Percentiles rank a stretch among this genome's conserved stretches.
phyloP scores from a whole-genome alignment of 768 basidiomycete species.

The Mycena sanguinolenta region DNA sequence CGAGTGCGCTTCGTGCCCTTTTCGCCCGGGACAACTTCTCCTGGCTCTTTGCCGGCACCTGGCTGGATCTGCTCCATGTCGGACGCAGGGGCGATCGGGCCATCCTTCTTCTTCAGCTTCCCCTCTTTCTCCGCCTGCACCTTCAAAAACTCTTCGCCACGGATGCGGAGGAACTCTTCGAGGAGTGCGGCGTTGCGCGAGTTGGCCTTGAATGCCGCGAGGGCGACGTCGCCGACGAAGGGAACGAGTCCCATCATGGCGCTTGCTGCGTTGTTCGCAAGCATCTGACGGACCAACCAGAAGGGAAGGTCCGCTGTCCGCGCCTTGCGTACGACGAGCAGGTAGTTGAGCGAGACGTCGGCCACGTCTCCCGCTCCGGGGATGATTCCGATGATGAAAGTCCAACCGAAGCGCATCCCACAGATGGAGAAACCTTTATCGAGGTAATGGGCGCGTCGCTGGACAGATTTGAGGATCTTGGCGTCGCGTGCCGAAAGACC shows the following conservation, averaged over 20 bases:
- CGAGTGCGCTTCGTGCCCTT: constrained; percentile 25
- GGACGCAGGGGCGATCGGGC: constrained; percentile 37
- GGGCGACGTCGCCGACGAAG: constrained; percentile 77
- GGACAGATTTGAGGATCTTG: constrained; percentile 79
- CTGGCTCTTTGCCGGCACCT: constrained; percentile 62
- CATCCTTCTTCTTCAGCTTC: constrained; percentile 37
- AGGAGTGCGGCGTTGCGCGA: constrained; percentile 89
- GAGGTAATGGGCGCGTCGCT: constrained; percentile 84
- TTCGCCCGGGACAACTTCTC: constrained; percentile 47
- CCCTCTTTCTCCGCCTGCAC: constrained; percentile 53
- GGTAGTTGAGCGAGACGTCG: constrained; percentile 76
- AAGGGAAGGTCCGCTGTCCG: constrained; percentile 75
- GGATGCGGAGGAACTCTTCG: constrained; percentile 84
- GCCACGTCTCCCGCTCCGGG: constrained; percentile 79
- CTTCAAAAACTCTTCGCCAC: constrained; percentile 81
- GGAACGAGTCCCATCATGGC: constrained; percentile 77
- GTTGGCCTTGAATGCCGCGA: constrained; percentile 90
- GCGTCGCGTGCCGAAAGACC: constrained; percentile 84
- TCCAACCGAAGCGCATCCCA: constrained; percentile 89
- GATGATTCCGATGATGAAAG: constrained; percentile 83
- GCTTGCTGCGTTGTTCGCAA: constrained; percentile 80
- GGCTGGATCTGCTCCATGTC: constrained; percentile 64
- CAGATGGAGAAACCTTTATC: constrained; percentile 89
- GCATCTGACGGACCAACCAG: constrained; percentile 82
- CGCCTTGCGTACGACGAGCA: constrained; percentile 82